Percentiles rank a stretch among this genome's conserved stretches.
Conservation (phyloP, 257 asterid species). For the Solanum clarkiae region DNA sequence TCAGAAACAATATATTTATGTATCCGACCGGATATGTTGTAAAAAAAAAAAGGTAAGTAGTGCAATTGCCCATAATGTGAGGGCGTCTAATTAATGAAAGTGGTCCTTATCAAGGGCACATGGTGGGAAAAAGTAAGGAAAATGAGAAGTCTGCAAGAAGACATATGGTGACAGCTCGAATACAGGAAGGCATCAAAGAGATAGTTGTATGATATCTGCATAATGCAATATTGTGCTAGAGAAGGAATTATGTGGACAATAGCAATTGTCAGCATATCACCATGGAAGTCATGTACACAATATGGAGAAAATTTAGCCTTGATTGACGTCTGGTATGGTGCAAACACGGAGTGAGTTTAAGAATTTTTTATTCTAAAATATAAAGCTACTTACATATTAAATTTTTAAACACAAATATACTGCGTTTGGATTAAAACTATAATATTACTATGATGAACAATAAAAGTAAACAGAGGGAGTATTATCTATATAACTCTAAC, state of each 20-base stretch:
- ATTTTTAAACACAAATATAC: not conserved
- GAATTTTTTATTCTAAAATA: not conserved
- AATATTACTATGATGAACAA: no score
- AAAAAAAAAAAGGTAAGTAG: not conserved
- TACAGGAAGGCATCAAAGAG: not conserved
- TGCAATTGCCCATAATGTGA: not conserved
- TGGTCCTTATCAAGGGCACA: not conserved
- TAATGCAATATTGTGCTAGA: not conserved
- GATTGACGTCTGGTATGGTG: not conserved
- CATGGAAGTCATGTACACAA: not conserved
- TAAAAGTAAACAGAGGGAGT: no score
- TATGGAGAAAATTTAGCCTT: not conserved
- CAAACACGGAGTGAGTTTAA: not conserved
- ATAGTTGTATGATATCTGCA: not conserved
- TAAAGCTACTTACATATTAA: no score
- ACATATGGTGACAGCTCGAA: conserved; percentile 1
- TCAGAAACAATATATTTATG: not conserved
- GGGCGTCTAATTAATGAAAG: not conserved
- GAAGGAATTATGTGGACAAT: not conserved
- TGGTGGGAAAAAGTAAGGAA: not conserved
- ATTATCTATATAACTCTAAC: not conserved
- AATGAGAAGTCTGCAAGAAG: not conserved
- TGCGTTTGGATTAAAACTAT: not conserved
- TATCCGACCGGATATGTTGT: not conserved
- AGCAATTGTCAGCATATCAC: not conserved